Percentiles rank a stretch among this genome's conserved stretches.
These are phyloP conservation scores for Leccinum uliginosum DNA, from an alignment of 768 basidiomycete genomes.

Conservation along the genomic window DNA sequence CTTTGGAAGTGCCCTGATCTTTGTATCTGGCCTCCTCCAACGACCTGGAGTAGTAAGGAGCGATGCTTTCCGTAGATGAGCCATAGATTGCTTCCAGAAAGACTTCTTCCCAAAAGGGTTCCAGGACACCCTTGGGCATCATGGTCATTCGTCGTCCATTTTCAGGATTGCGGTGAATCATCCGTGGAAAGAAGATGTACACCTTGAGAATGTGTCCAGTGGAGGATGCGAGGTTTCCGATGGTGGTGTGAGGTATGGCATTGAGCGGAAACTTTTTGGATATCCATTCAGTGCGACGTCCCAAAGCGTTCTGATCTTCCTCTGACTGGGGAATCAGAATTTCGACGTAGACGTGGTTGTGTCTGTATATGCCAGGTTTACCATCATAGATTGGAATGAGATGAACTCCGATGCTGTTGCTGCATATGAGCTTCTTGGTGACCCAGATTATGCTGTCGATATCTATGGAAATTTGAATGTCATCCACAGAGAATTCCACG, in stretches of 20 bases:
- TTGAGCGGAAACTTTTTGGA: conserved; percentile 4
- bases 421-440: no score
- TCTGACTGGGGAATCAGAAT: conserved; percentile 9
- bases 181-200: conserved; percentile 12
- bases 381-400: no score
- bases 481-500: not conserved
- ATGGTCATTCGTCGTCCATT: not conserved
- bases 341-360: conserved; percentile 17
- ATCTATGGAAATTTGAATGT: not conserved
- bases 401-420: no score
- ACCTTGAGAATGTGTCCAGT: not conserved
- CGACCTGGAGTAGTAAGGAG: not conserved
- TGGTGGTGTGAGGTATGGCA: conserved; percentile 6
- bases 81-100: conserved; percentile 1
- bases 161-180: conserved; percentile 1
- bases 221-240: not conserved
- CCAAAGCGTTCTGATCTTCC: not conserved
- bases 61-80: no score
- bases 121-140: conserved; percentile 3
- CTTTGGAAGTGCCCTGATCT: not conserved
- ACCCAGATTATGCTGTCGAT: conserved; percentile 8
- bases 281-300: not conserved
- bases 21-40: conserved; percentile 6
- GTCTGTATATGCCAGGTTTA: not conserved
- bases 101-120: conserved; percentile 5